phyloP scores from a whole-genome alignment of 768 basidiomycete species.

The Nidula microcarpa region DNA sequence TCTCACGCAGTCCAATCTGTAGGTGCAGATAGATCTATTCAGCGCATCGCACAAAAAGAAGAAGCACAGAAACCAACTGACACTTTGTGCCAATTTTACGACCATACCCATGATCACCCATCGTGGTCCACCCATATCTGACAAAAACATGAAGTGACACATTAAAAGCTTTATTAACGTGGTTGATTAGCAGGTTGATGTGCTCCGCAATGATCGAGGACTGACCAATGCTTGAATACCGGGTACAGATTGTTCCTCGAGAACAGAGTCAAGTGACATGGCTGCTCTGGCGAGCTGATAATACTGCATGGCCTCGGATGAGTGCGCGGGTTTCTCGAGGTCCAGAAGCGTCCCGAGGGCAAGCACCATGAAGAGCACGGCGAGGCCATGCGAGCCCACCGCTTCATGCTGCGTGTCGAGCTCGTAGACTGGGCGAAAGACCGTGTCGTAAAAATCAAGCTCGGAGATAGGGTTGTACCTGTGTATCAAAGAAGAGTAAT shows the following conservation, averaged over 20 bases:
- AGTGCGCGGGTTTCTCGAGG: conserved; percentile 48
- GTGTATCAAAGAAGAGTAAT: neutral
- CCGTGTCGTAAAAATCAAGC: conserved; percentile 46
- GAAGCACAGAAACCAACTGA: conserved; percentile 24
- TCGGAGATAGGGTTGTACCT: conserved; percentile 71
- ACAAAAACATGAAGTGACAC: conserved; percentile 50
- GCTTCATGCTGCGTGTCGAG: conserved; percentile 33
- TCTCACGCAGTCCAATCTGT: conserved; percentile 68
- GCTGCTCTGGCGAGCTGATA: conserved; percentile 61
- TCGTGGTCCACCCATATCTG: conserved; percentile 52
- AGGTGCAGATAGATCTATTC: conserved; percentile 8
- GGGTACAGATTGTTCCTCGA: conserved; percentile 60
- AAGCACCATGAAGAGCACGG: conserved; percentile 61
- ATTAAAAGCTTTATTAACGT: conserved; percentile 44
- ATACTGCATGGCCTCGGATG: conserved; percentile 52
- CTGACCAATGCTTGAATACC: conserved; percentile 65
- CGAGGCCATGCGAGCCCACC: conserved; percentile 48
- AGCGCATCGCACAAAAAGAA: conserved; percentile 1
- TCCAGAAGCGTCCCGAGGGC: conserved; percentile 64
- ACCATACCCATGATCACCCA: conserved; percentile 72
- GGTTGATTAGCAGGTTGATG: conserved; percentile 11
- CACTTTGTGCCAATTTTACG: conserved; percentile 68
- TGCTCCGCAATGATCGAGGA: conserved; percentile 4
- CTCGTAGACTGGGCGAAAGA: conserved; percentile 54
- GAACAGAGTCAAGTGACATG: conserved; percentile 56